These are phyloP conservation scores for Apiotrichum gamsii DNA, from an alignment of 1,284 basidiomycete species.

Conservation along the genomic window DNA sequence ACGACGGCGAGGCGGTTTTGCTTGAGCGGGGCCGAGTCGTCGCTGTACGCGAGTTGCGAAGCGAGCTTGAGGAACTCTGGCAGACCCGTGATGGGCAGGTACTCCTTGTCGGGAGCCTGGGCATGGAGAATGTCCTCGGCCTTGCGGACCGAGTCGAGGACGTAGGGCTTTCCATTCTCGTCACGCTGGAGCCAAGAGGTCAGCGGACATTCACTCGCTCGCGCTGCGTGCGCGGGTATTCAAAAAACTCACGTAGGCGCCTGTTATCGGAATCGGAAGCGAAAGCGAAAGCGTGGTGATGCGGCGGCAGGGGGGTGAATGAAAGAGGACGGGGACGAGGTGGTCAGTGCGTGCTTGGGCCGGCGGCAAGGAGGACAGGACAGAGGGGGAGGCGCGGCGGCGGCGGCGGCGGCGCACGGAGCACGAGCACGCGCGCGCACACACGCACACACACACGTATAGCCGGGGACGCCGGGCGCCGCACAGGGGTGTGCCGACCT, in stretches of 20 bases:
- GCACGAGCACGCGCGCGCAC: too few relatives aligned
- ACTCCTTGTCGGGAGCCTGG: conserved; percentile 85
- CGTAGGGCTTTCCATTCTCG: conserved; percentile 89
- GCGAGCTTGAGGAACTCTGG: conserved; percentile 80
- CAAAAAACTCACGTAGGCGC: conserved; percentile 14
- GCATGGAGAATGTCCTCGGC: conserved; percentile 57
- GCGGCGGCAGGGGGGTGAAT: too few relatives aligned
- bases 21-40: conserved; percentile 67
- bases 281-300: background rate
- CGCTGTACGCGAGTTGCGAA: conserved; percentile 84
- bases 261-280: background rate
- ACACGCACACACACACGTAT: too few relatives aligned
- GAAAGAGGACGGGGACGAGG: background rate
- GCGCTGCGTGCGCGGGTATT: background rate
- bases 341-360: conserved; percentile 1
- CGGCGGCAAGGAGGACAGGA: background rate
- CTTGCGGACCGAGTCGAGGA: conserved; percentile 83
- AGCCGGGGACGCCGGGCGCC: background rate
- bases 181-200: conserved; percentile 70
- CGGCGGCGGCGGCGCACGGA: too few relatives aligned
- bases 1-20: conserved; percentile 78
- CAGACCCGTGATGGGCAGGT: conserved; percentile 87
- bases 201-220: too few relatives aligned
- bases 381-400: too few relatives aligned
- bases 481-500: too few relatives aligned